Percentiles rank a stretch among this genome's conserved stretches.
Conservation (phyloP, 345 rosid species). For the Sonneratia caseolaris region DNA sequence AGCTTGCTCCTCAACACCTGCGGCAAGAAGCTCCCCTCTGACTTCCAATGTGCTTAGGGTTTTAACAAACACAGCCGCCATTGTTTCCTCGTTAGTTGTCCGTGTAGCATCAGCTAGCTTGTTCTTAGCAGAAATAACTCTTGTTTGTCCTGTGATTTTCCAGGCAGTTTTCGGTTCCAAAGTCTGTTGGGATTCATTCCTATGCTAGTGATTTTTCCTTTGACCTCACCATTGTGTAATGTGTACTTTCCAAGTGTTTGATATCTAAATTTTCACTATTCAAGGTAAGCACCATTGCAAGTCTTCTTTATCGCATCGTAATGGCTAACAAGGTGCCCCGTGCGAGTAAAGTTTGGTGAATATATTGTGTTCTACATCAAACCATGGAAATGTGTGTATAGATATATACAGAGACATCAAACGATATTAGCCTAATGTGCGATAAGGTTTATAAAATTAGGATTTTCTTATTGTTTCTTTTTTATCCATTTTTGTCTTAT, state of each 20-base stretch:
- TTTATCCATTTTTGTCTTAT: no score
- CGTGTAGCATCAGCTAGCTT: background rate
- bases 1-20: slow-evolving; percentile 69
- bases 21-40: slow-evolving; percentile 63
- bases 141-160: background rate
- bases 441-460: no score
- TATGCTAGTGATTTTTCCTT: background rate
- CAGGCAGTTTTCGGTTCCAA: background rate
- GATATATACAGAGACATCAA: no score
- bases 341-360: no score
- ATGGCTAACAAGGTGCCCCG: no score
- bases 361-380: no score
- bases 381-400: no score
- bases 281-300: no score
- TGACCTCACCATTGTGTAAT: background rate
- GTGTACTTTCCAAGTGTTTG: background rate
- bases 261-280: background rate
- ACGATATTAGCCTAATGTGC: no score
- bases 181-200: background rate
- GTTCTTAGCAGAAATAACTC: background rate
- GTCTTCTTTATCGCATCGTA: no score
- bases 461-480: no score
- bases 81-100: background rate
- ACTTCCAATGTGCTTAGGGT: slow-evolving; percentile 48
- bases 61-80: background rate